These are phyloP conservation scores for Westerdykella sp. DNA, from an alignment of 2,329 filamentous ascomycete species.

Conservation along the genomic window DNA sequence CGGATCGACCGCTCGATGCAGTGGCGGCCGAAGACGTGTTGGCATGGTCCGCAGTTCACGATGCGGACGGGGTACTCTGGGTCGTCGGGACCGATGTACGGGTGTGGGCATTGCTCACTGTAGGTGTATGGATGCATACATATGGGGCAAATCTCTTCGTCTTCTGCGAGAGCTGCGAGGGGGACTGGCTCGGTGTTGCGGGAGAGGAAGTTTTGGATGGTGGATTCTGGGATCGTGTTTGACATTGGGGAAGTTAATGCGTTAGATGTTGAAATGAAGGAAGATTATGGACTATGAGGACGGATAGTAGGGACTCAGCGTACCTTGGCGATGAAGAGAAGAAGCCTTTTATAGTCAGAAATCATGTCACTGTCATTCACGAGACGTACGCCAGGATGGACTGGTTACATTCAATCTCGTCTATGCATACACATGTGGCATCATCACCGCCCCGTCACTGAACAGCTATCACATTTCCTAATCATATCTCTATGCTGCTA, in stretches of 20 bases:
- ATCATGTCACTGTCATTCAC: too few relatives aligned
- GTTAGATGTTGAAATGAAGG: too few relatives aligned
- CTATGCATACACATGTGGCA: too few relatives aligned
- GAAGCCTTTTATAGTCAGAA: too few relatives aligned
- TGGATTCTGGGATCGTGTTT: conserved; percentile 8
- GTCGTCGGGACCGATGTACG: conserved; percentile 9
- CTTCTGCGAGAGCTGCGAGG: conserved; percentile 5
- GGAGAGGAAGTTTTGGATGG: conserved; percentile 16
- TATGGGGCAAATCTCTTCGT: conserved; percentile 10
- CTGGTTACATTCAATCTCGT: too few relatives aligned
- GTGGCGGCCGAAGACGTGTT: conserved; percentile 15
- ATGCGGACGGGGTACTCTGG: conserved; percentile 18
- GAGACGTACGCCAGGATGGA: too few relatives aligned
- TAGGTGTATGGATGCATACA: conserved; percentile 10
- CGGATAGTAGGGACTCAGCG: too few relatives aligned
- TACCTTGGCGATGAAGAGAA: too few relatives aligned
- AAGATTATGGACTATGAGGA: too few relatives aligned
- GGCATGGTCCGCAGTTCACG: conserved; percentile 6
- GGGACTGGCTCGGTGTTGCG: conserved; percentile 10
- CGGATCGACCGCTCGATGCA: conserved; percentile 17
- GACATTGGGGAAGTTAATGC: conserved; percentile 6
- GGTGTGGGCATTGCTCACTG: conserved; percentile 12
- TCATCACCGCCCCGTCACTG: too few relatives aligned
- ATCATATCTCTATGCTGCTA: too few relatives aligned
- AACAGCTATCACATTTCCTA: too few relatives aligned